A percentile compares a stretch with the other conserved stretches of the same genome.
Evolutionary conservation across 139 green algal genomes (phyloP).

Genomic region (Chlamydomonas incerta): DNA sequence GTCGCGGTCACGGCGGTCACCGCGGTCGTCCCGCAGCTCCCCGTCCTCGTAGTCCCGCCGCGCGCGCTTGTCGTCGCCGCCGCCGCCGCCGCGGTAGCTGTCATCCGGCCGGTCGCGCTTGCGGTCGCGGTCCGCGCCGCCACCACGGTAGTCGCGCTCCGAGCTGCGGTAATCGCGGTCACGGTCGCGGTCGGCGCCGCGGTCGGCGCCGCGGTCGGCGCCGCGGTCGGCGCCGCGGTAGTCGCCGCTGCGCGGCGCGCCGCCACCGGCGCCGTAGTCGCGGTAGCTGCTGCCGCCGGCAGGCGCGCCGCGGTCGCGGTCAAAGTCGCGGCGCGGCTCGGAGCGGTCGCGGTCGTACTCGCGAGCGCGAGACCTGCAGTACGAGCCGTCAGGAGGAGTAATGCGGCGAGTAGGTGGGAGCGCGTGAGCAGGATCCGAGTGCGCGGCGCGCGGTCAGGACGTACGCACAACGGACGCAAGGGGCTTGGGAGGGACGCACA

Average conservation of each 20-base stretch:
- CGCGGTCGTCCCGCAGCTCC: conserved; percentile 32
- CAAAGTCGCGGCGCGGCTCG: conserved; percentile 20
- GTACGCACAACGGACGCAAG: neutral
- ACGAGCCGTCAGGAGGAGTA: neutral
- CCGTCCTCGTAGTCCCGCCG: conserved; percentile 37
- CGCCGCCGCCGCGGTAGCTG: neutral
- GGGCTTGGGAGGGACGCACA: no score
- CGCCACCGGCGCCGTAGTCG: conserved; percentile 40
- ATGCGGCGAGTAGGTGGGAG: neutral
- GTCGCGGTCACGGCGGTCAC: neutral
- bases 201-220: no score
- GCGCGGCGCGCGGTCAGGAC: neutral
- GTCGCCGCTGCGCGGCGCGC: conserved; percentile 7
- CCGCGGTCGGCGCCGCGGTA: neutral
- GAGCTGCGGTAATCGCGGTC: conserved; percentile 43
- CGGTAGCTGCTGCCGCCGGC: conserved; percentile 9
- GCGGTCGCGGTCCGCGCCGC: neutral
- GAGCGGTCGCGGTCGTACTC: neutral
- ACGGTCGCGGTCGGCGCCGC: conserved; percentile 40
- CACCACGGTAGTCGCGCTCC: no score
- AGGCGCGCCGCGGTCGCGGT: conserved; percentile 12
- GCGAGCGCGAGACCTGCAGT: neutral
- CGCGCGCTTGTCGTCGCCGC: conserved; percentile 20
- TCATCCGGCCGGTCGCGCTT: conserved; percentile 8
- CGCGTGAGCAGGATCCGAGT: neutral